Percentiles rank a stretch among this genome's conserved stretches.
phyloP scores from a whole-genome alignment of 1,284 basidiomycete genomes.

The Cerrena zonata region DNA sequence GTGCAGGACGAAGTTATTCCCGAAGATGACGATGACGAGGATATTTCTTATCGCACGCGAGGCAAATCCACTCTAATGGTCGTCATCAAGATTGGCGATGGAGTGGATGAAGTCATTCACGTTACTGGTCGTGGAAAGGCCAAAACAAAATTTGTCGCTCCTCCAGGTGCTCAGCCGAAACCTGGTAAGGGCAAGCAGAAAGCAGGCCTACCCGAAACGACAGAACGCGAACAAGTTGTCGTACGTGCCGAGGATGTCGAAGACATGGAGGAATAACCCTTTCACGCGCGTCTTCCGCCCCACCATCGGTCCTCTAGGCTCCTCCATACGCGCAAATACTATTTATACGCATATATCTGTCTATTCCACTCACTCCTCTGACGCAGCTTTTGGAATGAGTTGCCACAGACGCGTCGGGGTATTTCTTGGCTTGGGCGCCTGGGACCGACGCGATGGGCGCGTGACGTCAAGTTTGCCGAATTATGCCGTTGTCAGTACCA shows the following conservation, averaged over 20 bases:
- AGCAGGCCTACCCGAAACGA: not conserved
- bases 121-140: conserved; percentile 17
- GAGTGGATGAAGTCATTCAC: conserved; percentile 36
- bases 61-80: conserved; percentile 63
- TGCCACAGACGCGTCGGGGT: not conserved
- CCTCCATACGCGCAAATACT: too few relatives aligned
- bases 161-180: conserved; percentile 17
- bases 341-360: too few relatives aligned
- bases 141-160: not conserved
- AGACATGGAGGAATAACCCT: conserved; percentile 3
- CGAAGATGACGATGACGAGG: conserved; percentile 69
- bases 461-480: conserved; percentile 8
- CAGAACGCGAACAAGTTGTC: conserved; percentile 22
- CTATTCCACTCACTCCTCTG: not conserved
- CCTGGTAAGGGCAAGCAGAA: conserved; percentile 11
- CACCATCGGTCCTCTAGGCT: not conserved
- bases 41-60: conserved; percentile 59
- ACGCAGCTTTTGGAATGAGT: too few relatives aligned
- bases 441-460: conserved; percentile 2
- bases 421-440: not conserved
- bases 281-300: not conserved
- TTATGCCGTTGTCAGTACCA: not conserved
- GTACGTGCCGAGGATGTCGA: conserved; percentile 33
- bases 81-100: conserved; percentile 57
- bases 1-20: conserved; percentile 77